Conservation (phyloP, 768 basidiomycete species). For the Hygrocybe punicea region DNA sequence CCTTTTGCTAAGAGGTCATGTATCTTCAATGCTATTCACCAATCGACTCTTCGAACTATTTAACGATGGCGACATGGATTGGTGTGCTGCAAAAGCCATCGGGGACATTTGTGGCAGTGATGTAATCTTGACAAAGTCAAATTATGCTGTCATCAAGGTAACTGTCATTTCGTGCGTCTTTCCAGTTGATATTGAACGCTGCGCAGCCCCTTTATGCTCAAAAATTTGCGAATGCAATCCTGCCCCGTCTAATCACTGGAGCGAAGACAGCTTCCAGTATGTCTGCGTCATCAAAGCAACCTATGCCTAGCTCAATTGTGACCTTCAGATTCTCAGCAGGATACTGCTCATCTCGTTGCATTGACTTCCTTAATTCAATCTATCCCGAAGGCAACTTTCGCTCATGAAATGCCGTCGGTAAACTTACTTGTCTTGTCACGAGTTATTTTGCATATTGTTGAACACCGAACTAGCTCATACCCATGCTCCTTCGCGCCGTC, state of each 20-base stretch:
- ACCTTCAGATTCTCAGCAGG: conserved; percentile 46
- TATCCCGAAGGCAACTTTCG: conserved; percentile 72
- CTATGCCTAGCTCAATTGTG: not conserved
- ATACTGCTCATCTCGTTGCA: conserved; percentile 75
- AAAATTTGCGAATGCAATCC: conserved; percentile 64
- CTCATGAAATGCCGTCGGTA: conserved; percentile 62
- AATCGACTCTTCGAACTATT: conserved; percentile 70
- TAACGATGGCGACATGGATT: conserved; percentile 57
- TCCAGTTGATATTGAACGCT: not conserved
- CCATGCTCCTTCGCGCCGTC: conserved; percentile 81
- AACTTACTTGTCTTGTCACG: conserved; percentile 15
- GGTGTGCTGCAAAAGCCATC: conserved; percentile 73
- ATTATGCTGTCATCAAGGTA: conserved; percentile 78
- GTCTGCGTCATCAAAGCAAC: conserved; percentile 17
- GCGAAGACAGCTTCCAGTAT: conserved; percentile 55
- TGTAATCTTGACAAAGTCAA: conserved; percentile 65
- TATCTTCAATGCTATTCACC: conserved; percentile 51
- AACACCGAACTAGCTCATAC: conserved; percentile 61
- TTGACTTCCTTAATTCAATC: conserved; percentile 77
- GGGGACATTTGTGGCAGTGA: conserved; percentile 65
- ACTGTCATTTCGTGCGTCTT: conserved; percentile 16
- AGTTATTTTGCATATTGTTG: not conserved
- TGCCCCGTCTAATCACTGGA: conserved; percentile 72
- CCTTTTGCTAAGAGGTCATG: conserved; percentile 71
- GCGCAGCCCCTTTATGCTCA: conserved; percentile 71